Evolutionary conservation across 2,329 filamentous ascomycete genomes (phyloP).

Genomic region (Aspergillus quadrilineatus): DNA sequence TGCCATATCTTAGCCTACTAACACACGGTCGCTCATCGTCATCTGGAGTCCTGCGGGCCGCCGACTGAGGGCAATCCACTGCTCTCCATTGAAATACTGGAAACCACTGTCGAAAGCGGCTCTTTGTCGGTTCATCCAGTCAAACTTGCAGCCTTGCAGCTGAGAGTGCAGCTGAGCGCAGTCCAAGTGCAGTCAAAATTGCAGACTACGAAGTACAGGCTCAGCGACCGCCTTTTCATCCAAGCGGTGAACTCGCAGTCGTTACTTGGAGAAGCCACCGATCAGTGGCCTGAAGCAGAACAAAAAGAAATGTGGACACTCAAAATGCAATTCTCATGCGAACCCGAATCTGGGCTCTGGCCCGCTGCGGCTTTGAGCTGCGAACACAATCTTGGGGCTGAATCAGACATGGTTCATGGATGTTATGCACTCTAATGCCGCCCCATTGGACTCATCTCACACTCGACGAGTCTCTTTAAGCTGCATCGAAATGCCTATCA

Average conservation of each 20-base stretch:
- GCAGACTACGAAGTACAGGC: background rate
- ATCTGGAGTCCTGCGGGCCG: background rate
- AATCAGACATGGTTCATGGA: slow-evolving; percentile 2
- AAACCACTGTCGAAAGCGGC: too few species aligned
- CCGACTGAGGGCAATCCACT: background rate
- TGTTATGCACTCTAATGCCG: background rate
- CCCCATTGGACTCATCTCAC: background rate
- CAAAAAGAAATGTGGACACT: slow-evolving; percentile 8
- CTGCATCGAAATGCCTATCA: background rate
- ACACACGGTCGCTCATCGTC: background rate
- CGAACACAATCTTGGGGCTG: slow-evolving; percentile 1
- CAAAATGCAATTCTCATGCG: slow-evolving; percentile 8
- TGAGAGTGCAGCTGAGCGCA: background rate
- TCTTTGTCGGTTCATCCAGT: background rate
- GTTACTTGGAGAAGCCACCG: slow-evolving; percentile 4
- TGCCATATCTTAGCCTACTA: background rate
- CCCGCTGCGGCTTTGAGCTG: background rate
- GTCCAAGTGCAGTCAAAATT: background rate
- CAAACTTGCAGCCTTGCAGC: too few species aligned
- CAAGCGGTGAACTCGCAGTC: slow-evolving; percentile 5
- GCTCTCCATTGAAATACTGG: background rate
- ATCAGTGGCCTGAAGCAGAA: background rate
- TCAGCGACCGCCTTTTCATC: background rate
- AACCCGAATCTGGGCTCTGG: background rate
- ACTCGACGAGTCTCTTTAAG: background rate